phyloP scores from a whole-genome alignment of 768 basidiomycete species.

The Tubosaeta sp. region DNA sequence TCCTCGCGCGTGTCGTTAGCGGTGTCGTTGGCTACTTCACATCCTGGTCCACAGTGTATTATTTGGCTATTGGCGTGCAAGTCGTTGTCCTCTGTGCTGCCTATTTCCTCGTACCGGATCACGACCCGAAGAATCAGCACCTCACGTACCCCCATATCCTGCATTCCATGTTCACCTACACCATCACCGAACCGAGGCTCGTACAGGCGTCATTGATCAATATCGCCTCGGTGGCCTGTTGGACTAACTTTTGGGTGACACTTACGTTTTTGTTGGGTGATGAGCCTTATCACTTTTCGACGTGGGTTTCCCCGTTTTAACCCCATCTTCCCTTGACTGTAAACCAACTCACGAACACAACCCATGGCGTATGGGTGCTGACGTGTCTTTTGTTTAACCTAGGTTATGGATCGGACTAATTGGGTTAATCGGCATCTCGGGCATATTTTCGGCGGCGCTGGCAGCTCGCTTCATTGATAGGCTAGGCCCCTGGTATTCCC shows the following conservation, averaged over 20 bases:
- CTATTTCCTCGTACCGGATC: conserved; percentile 38
- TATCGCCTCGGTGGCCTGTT: conserved; percentile 28
- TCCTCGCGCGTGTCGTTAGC: conserved; percentile 30
- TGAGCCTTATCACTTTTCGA: conserved; percentile 37
- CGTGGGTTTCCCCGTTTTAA: conserved; percentile 14
- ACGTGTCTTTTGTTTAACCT: not conserved
- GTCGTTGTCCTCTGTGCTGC: conserved; percentile 23
- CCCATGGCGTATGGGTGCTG: not conserved
- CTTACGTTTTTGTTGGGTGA: conserved; percentile 45
- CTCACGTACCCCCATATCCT: conserved; percentile 35
- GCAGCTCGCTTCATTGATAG: conserved; percentile 26
- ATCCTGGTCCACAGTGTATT: conserved; percentile 40
- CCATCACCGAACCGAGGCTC: conserved; percentile 40
- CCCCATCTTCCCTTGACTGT: not conserved
- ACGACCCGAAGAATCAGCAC: conserved; percentile 35
- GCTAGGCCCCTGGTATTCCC: conserved; percentile 41
- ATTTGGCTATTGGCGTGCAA: conserved; percentile 37
- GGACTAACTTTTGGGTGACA: conserved; percentile 37
- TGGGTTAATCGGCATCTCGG: conserved; percentile 43
- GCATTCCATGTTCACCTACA: conserved; percentile 36
- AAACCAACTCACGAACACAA: not conserved
- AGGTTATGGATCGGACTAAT: conserved; percentile 42
- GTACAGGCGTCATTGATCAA: conserved; percentile 31
- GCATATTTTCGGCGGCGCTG: conserved; percentile 29
- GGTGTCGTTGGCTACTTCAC: conserved; percentile 41